Evolutionary conservation across 495 filamentous ascomycete genomes (phyloP), one percentile per base, ranked within the genome.

Genomic region (Penicillium cataractarum): DNA sequence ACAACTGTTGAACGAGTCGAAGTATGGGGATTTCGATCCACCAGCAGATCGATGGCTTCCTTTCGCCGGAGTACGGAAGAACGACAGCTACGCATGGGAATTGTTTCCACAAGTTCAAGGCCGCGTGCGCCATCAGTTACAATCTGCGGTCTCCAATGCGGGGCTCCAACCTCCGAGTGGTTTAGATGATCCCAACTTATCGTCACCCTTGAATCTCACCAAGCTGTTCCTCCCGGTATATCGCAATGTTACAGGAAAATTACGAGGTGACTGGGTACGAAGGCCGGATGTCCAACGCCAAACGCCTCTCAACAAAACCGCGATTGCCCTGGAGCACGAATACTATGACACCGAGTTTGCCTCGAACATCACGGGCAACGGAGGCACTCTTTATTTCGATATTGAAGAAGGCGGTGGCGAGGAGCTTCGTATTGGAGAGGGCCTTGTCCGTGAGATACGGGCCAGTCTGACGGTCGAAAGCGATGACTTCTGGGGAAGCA

Each of bases 211-310:
- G 68, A 79, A 76, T 69, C 74, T 77, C 50, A 80, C 67, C 63
- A 75, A 69, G 55, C 72, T 78, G 56, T 76, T 68, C 71, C 70
- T 80, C 7, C 80, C 85, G 0, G 71, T 92, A 15, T 97, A 93
- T 81, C 84, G 86, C 67, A 97, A 97, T 76, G 83, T 89, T 31
- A 93, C 92, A 7, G 91, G 93, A 0, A 87, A 86, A 50, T 80
- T 95, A 22, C 79, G 82, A 22, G 93, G 93, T 12, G 79, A 86
- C 61, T 97, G 92, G 92, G 84, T 90, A 57, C 86, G 90, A 7
- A 78, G 76, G 58, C 74, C 80, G 17, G 78, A 76, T 57, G 65
- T 65, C 22, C 42, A 70, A 19, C 76, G 69, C 13, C 75, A 51
- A n/a, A 49, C 74, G 6, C 73, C 70, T 26, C 69, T 88, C 59